Base-by-base conservation (phyloP, 345 rosid species). In the Camelina sativa region DNA sequence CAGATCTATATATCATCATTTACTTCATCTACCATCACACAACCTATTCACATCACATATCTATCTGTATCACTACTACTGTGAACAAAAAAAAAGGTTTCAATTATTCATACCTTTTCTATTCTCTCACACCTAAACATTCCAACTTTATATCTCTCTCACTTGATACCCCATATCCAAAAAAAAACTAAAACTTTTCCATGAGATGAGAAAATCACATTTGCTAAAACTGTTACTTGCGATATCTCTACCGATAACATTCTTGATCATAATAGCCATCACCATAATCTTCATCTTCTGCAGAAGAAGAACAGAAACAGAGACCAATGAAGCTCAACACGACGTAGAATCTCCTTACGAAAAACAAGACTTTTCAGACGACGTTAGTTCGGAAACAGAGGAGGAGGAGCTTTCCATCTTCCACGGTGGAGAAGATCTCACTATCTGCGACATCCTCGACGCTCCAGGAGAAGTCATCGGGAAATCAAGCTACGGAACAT, bases 401-500 rank as follows among this genome's bases (percentile, higher is more conserved):
- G 79, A 91, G 88, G 79, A 67, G 11, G 97, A 88, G 35, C 85
- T 89, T 72, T 53, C 84, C 53, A 79, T 79, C 16, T 94, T 91
- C 67, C 69, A 44, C 9, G 94, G 92, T 1, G 96, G 92, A 0
- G 80, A 84, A 48, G 90, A 82, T 80, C 85, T 90, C 0, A 87
- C 92, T n/a, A 85, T 84, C 22, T 70, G 74, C 25, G 96, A 90
- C 74, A 85, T 92, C 62, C 86, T 92, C 46, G 98, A 92, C 23
- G 94, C 98, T 47, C 96, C 96, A 0, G 98, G 98, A 8, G 98
- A 92, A 71, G 98, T 92, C 34, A 85, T 90, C 4, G 94, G 98
- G 20, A 92, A 92, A 63, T 87, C 98, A 62, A 86, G 79, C 81
- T 86, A 84, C 67, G 96, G 96, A 2, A 92, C 98, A 8, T 70